Percentiles rank a stretch among this genome's conserved stretches.
Conservation (phyloP, 441 rosid species). For the Croton setiger region DNA sequence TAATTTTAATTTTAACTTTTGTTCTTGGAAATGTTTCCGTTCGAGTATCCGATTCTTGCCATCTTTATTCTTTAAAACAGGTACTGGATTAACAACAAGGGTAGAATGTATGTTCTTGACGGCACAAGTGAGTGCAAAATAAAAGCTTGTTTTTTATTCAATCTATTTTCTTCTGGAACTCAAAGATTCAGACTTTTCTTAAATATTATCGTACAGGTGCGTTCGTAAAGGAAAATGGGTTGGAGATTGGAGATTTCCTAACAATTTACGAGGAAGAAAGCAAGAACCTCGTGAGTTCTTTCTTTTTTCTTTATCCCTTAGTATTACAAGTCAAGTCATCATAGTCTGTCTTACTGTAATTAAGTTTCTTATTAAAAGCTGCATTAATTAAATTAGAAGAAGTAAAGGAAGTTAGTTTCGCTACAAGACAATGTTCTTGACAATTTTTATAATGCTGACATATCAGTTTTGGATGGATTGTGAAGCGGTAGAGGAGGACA, state of each 20-base stretch:
- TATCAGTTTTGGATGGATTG: constrained; percentile 21
- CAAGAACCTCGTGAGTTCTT: constrained; percentile 69
- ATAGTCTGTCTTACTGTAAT: not conserved
- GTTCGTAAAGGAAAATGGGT: constrained; percentile 52
- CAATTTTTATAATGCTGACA: constrained; percentile 21
- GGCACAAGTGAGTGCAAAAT: constrained; percentile 47
- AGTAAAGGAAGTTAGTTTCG: constrained; percentile 36
- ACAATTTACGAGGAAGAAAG: constrained; percentile 67
- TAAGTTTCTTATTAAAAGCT: constrained; percentile 5
- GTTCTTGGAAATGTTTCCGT: not conserved
- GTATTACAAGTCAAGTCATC: too few species aligned
- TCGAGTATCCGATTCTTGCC: not conserved
- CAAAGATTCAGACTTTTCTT: not conserved
- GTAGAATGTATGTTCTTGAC: constrained; percentile 88
- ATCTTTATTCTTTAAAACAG: constrained; percentile 30
- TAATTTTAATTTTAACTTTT: not conserved
- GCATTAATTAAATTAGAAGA: constrained; percentile 17
- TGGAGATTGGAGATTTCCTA: constrained; percentile 56
- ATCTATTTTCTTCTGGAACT: too few species aligned
- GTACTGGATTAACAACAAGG: constrained; percentile 75
- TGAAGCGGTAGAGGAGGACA: constrained; percentile 11
- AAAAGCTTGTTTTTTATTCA: not conserved
- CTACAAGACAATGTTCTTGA: constrained; percentile 34
- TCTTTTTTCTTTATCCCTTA: constrained; percentile 16
- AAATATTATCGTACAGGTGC: constrained; percentile 38